These are phyloP conservation scores for Lecanoromycetidae sp. DNA, from an alignment of 2,329 filamentous ascomycete species.

Conservation along the genomic window DNA sequence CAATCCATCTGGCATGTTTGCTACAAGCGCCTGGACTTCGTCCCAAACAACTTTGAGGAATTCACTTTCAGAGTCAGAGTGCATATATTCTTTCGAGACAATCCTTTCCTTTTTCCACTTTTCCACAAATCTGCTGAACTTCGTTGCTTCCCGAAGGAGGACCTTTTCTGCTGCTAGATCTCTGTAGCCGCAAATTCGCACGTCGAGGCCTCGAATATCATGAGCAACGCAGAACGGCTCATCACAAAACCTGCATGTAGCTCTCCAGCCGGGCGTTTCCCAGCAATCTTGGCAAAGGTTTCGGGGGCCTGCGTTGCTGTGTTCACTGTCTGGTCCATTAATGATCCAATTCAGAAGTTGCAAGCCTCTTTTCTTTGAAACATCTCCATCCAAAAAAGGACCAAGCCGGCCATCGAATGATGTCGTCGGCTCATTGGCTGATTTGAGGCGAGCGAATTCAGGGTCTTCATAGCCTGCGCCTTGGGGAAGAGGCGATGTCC, in stretches of 20 bases:
- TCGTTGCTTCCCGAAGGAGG: conserved; percentile 23
- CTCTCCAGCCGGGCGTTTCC: conserved; percentile 46
- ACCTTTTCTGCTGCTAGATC: conserved; percentile 41
- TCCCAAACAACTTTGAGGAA: too few species aligned
- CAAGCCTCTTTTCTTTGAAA: conserved; percentile 26
- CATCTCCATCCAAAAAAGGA: not conserved
- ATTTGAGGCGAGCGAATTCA: conserved; percentile 32
- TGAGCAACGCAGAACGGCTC: conserved; percentile 48
- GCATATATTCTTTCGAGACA: conserved; percentile 3
- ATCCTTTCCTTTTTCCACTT: conserved; percentile 17
- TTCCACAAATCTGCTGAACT: conserved; percentile 20
- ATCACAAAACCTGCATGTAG: conserved; percentile 46
- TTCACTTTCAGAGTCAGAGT: not conserved
- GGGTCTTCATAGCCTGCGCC: conserved; percentile 44
- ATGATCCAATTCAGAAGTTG: conserved; percentile 37
- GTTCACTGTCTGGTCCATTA: conserved; percentile 34
- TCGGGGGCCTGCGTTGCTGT: conserved; percentile 39
- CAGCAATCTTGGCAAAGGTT: conserved; percentile 48
- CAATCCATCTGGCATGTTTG: too few species aligned
- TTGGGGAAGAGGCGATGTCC: conserved; percentile 44
- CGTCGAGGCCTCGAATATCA: conserved; percentile 44
- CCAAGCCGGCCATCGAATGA: not conserved
- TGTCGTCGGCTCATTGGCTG: conserved; percentile 26
- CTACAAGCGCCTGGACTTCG: too few species aligned
- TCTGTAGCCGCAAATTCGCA: conserved; percentile 46